Evolutionary conservation across 2,329 filamentous ascomycete genomes (phyloP), one percentile per base, ranked within the genome.

Genomic region (Aspergillus thermomutatus): DNA sequence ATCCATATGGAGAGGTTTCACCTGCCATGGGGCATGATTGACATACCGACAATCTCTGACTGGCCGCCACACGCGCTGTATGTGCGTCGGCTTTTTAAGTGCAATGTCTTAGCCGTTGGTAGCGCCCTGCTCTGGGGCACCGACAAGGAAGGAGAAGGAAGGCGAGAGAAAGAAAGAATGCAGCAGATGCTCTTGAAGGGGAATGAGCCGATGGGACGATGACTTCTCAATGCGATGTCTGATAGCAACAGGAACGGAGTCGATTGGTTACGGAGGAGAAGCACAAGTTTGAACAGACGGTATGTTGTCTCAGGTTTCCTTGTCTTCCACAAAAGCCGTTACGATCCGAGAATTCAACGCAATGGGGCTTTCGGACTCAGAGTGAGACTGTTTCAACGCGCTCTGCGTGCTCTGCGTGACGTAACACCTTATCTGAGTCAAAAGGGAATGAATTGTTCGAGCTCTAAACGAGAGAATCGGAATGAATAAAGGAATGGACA

Each of bases 1-100:
- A 55, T 60, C 45, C 63, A 60, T 53, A 64, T 64, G 62, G 64
- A 57, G 61, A 60, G 49, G 62, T 65, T 65, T 65, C 59, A 61
- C 60, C 57, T 60, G 54, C 48, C 31, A 21, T 52, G 46, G 23
- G 50, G 48, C 27, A 46, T 31, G 28, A 43, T 48, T 55, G 58
- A 57, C 58, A 54, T 54, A 60, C 56, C 40, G 28, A 56, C 19
- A 43, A 14, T 50, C 25, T 28, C 27, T 46, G 9, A 50, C 26
- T 50, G 34, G 27, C 31, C 26, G 31, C 49, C 26, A 31, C 19
- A 40, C 34, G 49, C 27, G 49, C 37, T 37, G 17, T 31, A 40
- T 40, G 23, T 46, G 43, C 43, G 21, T 46, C 21, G 21, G 21
- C 23, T 17, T 26, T 46, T 9, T 25, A 43, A 27, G n/a, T 40